A percentile compares a stretch with the other conserved stretches of the same genome.
Evolutionary conservation across 331 rosid species (phyloP).

Genomic region (Rhamnella rubrinervis): DNA sequence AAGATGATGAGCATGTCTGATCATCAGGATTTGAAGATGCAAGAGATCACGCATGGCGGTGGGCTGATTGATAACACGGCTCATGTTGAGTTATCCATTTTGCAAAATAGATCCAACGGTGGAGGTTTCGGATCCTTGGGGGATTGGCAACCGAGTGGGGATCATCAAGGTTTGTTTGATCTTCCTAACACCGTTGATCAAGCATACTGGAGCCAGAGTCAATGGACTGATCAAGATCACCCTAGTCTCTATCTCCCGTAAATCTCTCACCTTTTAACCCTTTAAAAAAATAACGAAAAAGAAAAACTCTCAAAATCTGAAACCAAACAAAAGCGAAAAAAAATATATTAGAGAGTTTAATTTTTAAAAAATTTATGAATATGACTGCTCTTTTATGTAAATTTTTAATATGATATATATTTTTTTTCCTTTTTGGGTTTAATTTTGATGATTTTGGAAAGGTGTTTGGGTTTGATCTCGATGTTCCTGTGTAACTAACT

Average conservation of each 20-base stretch:
- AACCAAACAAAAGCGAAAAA: slow-evolving; percentile 1
- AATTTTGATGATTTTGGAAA: slow-evolving; percentile 20
- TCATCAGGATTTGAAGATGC: slow-evolving; percentile 42
- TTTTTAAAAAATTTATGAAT: slow-evolving; percentile 10
- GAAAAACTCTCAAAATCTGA: slow-evolving; percentile 9
- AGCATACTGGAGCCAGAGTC: slow-evolving; percentile 70
- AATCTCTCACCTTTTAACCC: slow-evolving; percentile 16
- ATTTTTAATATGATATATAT: slow-evolving; percentile 15
- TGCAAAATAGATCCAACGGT: slow-evolving; percentile 36
- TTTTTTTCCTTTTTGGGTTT: background rate
- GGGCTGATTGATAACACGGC: slow-evolving; percentile 49
- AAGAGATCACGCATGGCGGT: slow-evolving; percentile 29
- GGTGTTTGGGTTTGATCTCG: slow-evolving; percentile 35
- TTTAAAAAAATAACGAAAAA: background rate
- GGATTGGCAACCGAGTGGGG: slow-evolving; percentile 68
- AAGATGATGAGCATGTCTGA: slow-evolving; percentile 31
- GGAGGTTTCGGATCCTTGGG: slow-evolving; percentile 63
- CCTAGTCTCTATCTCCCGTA: slow-evolving; percentile 40
- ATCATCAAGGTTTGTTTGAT: slow-evolving; percentile 85
- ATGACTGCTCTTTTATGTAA: slow-evolving; percentile 33
- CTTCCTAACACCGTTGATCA: slow-evolving; percentile 79
- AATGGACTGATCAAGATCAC: slow-evolving; percentile 79
- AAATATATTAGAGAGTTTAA: background rate
- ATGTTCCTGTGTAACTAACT: slow-evolving; percentile 44
- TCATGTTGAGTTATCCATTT: slow-evolving; percentile 49